A percentile compares a stretch with the other conserved stretches of the same genome.
phyloP scores from a whole-genome alignment of 2,329 filamentous ascomycete genomes.

The Fusarium sp. region DNA sequence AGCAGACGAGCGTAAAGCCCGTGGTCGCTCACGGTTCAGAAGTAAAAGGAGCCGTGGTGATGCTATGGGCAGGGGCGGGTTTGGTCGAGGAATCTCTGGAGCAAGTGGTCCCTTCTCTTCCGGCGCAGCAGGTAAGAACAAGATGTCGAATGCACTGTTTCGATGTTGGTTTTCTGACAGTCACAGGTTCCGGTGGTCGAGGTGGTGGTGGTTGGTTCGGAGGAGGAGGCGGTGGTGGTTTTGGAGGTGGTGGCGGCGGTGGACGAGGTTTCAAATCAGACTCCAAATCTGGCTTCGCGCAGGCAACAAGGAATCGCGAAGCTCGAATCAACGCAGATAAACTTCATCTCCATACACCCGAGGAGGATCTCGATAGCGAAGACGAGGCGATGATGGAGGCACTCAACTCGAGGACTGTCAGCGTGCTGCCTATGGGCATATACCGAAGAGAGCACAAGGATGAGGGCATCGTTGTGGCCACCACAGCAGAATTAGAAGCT shows the following conservation, averaged over 20 bases:
- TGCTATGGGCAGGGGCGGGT: slow-evolving; percentile 57
- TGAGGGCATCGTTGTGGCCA: slow-evolving; percentile 64
- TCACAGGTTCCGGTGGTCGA: slow-evolving; percentile 29
- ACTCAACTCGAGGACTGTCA: slow-evolving; percentile 47
- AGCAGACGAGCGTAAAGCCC: slow-evolving; percentile 53
- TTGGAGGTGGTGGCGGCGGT: slow-evolving; percentile 47
- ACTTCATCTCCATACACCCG: slow-evolving; percentile 58
- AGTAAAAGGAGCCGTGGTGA: slow-evolving; percentile 58
- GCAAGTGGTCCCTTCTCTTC: slow-evolving; percentile 56
- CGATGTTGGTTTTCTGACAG: slow-evolving; percentile 10
- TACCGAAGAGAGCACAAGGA: slow-evolving; percentile 66
- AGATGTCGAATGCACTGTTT: not conserved
- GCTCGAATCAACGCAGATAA: slow-evolving; percentile 67
- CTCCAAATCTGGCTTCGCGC: slow-evolving; percentile 53
- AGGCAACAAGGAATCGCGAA: slow-evolving; percentile 53
- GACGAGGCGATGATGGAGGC: slow-evolving; percentile 56
- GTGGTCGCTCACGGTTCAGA: slow-evolving; percentile 54
- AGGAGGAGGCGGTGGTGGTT: slow-evolving; percentile 38
- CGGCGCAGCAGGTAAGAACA: slow-evolving; percentile 44
- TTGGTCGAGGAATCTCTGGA: slow-evolving; percentile 49
- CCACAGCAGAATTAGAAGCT: slow-evolving; percentile 67
- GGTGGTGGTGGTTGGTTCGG: slow-evolving; percentile 47
- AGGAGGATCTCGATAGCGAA: slow-evolving; percentile 60
- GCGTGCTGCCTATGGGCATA: slow-evolving; percentile 66
- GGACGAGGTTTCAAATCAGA: slow-evolving; percentile 50